Base-by-base conservation (phyloP, 23 red algal species). In the Cyanidiococcus yangmingshanensis region DNA sequence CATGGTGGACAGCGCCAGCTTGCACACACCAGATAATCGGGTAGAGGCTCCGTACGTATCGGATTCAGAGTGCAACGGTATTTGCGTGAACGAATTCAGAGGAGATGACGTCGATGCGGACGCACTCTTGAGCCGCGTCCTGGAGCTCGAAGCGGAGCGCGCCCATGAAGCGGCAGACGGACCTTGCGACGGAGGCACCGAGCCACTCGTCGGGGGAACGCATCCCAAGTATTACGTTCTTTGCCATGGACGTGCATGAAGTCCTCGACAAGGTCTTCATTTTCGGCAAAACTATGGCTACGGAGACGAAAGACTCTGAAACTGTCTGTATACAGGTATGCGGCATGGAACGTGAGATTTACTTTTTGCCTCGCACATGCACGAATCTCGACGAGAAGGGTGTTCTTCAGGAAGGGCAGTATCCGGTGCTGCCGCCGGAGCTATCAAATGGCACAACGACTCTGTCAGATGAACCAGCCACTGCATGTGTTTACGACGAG, bases 221-320 rank as follows among this genome's bases (percentile, higher is more conserved):
- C 3, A 75, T 54, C 21, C 45, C 45, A 7, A 21, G 12, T 7
- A 7, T 54, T 15, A 54, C 45, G 12, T 80, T 98, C 68, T 98
- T 83, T 76, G 90, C 79, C 80, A 80, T 82, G 25, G 94, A 98
- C 75, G 82, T 86, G 0, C 85, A 91, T 67, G 94, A 98, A 68
- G 74, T 89, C 39, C 79, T 77, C 58, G 82, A 79, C 15, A 58
- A 84, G 16, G 94, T 91, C 36, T 98, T 86, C 76, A 12, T 98
- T 1, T 89, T 92, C 80, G 87, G 94, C 2, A 90, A 89, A 35
- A 58, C 77, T 38, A 37, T 17, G 37, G n/a, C 67, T 50, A 17
- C 39, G 75, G 30, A 34, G 75, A 54, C 59, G 37, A 33, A 54
- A 34, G 39, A 38, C 21, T 86, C 79, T 31, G 84, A 63, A 0